These are phyloP conservation scores for Nannochloropsis salina DNA, from an alignment of 108 stramenopile species.

Conservation along the genomic window DNA sequence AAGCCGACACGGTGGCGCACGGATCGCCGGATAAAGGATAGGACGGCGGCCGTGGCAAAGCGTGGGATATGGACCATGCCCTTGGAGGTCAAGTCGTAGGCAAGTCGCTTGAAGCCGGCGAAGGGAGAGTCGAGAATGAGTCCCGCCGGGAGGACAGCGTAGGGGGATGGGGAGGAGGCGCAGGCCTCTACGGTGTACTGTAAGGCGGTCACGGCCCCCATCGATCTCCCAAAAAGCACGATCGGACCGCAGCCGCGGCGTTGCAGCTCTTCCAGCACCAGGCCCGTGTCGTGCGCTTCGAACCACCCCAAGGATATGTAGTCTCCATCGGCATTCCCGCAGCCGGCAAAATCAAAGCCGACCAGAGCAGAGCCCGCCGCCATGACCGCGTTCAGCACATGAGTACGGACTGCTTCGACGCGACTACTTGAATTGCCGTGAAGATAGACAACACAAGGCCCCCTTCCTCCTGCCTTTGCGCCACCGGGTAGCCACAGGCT, in stretches of 20 bases:
- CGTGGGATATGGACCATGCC: conserved; percentile 29
- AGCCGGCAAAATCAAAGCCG: conserved; percentile 51
- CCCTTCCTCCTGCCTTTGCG: conserved; percentile 29
- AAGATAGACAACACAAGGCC: conserved; percentile 51
- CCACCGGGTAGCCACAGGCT: conserved; percentile 50
- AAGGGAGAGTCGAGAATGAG: conserved; percentile 51
- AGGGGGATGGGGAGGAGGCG: conserved; percentile 33
- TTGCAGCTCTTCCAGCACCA: conserved; percentile 44
- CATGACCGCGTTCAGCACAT: conserved; percentile 27
- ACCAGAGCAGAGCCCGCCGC: conserved; percentile 28
- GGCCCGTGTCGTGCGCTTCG: conserved; percentile 52
- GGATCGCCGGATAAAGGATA: background rate
- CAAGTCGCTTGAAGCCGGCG: conserved; percentile 38
- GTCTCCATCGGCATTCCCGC: conserved; percentile 50
- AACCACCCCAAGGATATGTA: conserved; percentile 48
- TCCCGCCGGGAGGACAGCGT: conserved; percentile 27
- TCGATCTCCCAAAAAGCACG: conserved; percentile 46
- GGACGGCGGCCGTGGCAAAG: conserved; percentile 1
- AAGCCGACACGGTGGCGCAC: conserved; percentile 8
- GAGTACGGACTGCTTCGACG: conserved; percentile 49
- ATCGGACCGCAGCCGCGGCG: conserved; percentile 40
- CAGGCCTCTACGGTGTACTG: conserved; percentile 41
- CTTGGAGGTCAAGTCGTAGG: conserved; percentile 40
- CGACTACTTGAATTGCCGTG: conserved; percentile 49
- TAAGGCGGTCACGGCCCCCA: conserved; percentile 52